phyloP scores from a whole-genome alignment of 2,329 filamentous ascomycete species.

The Malbranchea zuffiana region DNA sequence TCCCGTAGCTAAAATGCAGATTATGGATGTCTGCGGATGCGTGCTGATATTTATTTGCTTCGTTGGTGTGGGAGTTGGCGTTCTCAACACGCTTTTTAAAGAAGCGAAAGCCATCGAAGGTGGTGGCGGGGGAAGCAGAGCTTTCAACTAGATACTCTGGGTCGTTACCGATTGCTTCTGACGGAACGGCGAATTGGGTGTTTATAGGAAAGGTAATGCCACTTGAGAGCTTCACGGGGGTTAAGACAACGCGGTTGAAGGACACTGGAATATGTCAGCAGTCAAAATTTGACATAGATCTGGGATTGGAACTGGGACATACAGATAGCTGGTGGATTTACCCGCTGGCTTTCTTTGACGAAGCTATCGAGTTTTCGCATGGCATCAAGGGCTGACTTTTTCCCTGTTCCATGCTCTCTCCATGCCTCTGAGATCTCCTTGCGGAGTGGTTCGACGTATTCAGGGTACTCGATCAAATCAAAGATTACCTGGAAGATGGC shows the following conservation, averaged over 20 bases:
- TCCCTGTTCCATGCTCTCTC: slow-evolving; percentile 12
- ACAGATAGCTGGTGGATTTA: slow-evolving; percentile 15
- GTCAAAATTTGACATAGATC: slow-evolving; percentile 1
- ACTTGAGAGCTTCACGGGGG: slow-evolving; percentile 17
- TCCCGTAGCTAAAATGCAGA: slow-evolving; percentile 25
- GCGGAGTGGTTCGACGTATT: slow-evolving; percentile 17
- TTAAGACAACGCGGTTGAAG: slow-evolving; percentile 15
- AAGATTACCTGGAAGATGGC: slow-evolving; percentile 12
- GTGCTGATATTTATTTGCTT: slow-evolving; percentile 15
- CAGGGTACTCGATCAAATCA: slow-evolving; percentile 16
- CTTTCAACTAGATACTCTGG: too few species aligned
- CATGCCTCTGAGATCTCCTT: slow-evolving; percentile 15
- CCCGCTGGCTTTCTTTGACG: slow-evolving; percentile 17
- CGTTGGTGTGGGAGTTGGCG: too few species aligned
- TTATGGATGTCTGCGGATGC: slow-evolving; percentile 14
- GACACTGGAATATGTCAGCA: slow-evolving; percentile 9
- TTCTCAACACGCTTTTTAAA: slow-evolving; percentile 14
- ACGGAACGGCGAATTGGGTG: slow-evolving; percentile 13
- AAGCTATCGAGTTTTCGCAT: slow-evolving; percentile 18
- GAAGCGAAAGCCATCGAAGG: slow-evolving; percentile 20
- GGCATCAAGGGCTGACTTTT: slow-evolving; percentile 12
- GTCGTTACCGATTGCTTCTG: slow-evolving; percentile 16
- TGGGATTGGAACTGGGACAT: slow-evolving; percentile 3
- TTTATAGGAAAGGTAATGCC: slow-evolving; percentile 15
- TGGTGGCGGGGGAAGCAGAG: slow-evolving; percentile 13